A percentile compares a stretch with the other conserved stretches of the same genome.
Conservation (phyloP, 495 filamentous ascomycete species). For the Melanomma pulvis-pyrius region DNA sequence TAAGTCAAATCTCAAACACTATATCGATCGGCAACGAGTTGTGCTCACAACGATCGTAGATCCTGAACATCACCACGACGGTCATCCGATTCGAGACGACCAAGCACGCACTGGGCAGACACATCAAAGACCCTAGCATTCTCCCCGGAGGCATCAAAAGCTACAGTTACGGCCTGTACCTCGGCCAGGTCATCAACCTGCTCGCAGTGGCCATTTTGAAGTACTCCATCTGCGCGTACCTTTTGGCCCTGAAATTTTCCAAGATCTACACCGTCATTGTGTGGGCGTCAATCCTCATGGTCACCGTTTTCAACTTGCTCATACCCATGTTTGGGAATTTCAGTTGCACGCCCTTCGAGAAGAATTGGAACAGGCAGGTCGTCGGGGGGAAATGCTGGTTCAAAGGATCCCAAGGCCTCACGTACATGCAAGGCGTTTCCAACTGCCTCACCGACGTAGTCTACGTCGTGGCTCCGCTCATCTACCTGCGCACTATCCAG, state of each 20-base stretch:
- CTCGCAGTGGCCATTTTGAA: conserved; percentile 8
- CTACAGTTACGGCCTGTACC: conserved; percentile 8
- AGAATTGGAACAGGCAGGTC: not conserved
- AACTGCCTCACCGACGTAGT: conserved; percentile 19
- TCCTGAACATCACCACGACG: conserved; percentile 4
- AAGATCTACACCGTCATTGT: conserved; percentile 10
- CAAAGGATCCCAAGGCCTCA: not conserved
- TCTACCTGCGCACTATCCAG: conserved; percentile 20
- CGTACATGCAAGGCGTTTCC: conserved; percentile 17
- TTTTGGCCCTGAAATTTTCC: conserved; percentile 19
- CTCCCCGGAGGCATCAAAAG: not conserved
- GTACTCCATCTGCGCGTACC: conserved; percentile 15
- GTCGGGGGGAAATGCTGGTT: conserved; percentile 7
- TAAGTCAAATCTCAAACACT: not conserved
- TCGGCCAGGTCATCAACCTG: conserved; percentile 12
- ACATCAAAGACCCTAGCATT: conserved; percentile 15
- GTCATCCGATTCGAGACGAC: conserved; percentile 5
- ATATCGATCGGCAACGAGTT: not conserved
- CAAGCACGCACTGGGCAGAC: conserved; percentile 5
- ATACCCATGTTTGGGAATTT: conserved; percentile 4
- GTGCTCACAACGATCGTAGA: conserved; percentile 1
- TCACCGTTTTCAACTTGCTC: conserved; percentile 13
- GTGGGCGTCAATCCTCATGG: conserved; percentile 12
- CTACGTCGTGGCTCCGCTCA: conserved; percentile 15
- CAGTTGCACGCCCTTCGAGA: conserved; percentile 7